phyloP scores from a whole-genome alignment of 1,139 yeast species.

The Yamadazyma atlantica region DNA sequence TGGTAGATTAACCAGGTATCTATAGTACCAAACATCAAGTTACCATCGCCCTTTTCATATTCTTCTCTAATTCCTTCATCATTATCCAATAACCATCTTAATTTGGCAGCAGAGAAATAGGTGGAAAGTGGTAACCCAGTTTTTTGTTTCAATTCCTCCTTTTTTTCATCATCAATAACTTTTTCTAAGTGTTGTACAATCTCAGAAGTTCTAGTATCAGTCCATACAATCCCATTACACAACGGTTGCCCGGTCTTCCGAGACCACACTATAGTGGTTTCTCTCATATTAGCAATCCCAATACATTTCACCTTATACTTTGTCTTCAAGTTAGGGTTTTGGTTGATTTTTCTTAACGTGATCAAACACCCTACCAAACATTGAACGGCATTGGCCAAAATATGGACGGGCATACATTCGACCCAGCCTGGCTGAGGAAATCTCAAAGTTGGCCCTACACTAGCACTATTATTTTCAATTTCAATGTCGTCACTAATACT shows the following conservation, averaged over 20 bases:
- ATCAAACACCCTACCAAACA: conserved; percentile 68
- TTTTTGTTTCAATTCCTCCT: conserved; percentile 58
- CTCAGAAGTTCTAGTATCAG: conserved; percentile 83
- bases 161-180: conserved; percentile 56
- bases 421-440: conserved; percentile 91
- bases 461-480: conserved; percentile 56
- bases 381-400: conserved; percentile 78
- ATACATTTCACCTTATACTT: conserved; percentile 62
- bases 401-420: conserved; percentile 88
- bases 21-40: conserved; percentile 88
- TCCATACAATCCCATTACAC: conserved; percentile 92
- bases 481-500: conserved; percentile 56
- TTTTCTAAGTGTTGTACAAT: conserved; percentile 67
- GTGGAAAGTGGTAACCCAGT: conserved; percentile 90
- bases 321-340: conserved; percentile 46
- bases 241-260: conserved; percentile 79
- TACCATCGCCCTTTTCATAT: conserved; percentile 70
- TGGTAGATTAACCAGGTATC: conserved; percentile 94
- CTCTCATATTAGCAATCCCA: conserved; percentile 95
- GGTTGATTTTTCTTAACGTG: conserved; percentile 57
- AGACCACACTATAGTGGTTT: conserved; percentile 91
- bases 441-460: conserved; percentile 66
- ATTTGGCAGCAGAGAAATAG: conserved; percentile 87
- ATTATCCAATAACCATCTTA: conserved; percentile 87
- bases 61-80: conserved; percentile 65